Base-by-base conservation (phyloP, 371 early-diverging fungal genomes). In the Cladochytrium tenue region DNA sequence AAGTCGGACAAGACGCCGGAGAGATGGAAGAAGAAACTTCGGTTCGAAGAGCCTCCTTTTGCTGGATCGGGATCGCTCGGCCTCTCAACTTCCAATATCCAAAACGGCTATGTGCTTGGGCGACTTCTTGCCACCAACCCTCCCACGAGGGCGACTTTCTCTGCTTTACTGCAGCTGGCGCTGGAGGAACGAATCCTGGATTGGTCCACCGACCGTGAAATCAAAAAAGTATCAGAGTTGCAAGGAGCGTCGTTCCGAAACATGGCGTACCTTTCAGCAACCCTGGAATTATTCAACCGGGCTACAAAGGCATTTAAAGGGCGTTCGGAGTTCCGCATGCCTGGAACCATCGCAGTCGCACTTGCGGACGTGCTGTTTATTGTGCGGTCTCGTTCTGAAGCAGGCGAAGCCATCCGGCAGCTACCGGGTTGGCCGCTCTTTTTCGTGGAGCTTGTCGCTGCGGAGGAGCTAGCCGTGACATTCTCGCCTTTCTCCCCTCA, bases 121-220 rank as follows among this genome's bases (percentile, higher is more conserved):
- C 4, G 56, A 10, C 27, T 70, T 32, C 27, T 73, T 7, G 56
- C 64, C 2, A n/a, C 43, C 3, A 28, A 53, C 30, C 3, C 31
- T 4, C 50, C 74, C 0, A 64, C 75, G 1, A 17, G 13, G 2
- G 20, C 25, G 3, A 33, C 65, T 1, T 75, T 74, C 56, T 60
- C 63, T 23, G 60, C 67, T 17, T 32, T 78, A 1, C 63, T 78
- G 27, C 75, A 73, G 55, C 52, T 75, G 1, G 67, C 64, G 2
- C 23, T 74, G 4, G 79, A 78, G 51, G 72, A 75, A 23, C 67
- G 52, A 28, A 13, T 75, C 3, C 17, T 72, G 50, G 73, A 74
- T 43, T 70, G 69, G 72, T 35, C 59, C 25, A 32, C 61, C 2
- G 58, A 69, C 34, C 60, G 53, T 15, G 32, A 26, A 17, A 26